Evolutionary conservation across 2,329 filamentous ascomycete species (phyloP).

Genomic region (Pseudogymnoascus sp.): DNA sequence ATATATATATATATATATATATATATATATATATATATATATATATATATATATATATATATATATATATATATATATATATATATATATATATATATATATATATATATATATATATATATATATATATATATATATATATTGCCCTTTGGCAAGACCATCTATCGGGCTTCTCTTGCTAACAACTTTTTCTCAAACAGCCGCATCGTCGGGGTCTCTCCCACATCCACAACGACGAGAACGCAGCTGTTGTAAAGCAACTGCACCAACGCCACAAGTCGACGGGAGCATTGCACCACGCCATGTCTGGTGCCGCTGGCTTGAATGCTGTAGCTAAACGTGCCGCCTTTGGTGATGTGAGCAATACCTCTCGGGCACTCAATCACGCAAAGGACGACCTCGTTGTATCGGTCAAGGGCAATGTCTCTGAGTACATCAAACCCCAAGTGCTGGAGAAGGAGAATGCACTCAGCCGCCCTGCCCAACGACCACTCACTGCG

Average conservation of each 20-base stretch:
- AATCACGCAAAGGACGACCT: slow-evolving; percentile 48
- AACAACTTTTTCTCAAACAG: slow-evolving; percentile 39
- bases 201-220: slow-evolving; percentile 58
- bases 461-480: slow-evolving; percentile 45
- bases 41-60: too few species aligned
- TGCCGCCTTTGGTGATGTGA: slow-evolving; percentile 74
- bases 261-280: slow-evolving; percentile 81
- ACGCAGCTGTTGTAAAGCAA: slow-evolving; percentile 50
- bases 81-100: too few species aligned
- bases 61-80: too few species aligned
- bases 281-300: slow-evolving; percentile 50
- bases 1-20: too few species aligned
- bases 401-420: slow-evolving; percentile 39
- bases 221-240: slow-evolving; percentile 62
- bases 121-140: too few species aligned
- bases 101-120: too few species aligned
- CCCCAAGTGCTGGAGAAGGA: slow-evolving; percentile 33
- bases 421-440: slow-evolving; percentile 21
- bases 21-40: too few species aligned
- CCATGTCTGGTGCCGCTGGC: slow-evolving; percentile 43
- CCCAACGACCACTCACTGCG: slow-evolving; percentile 46
- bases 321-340: slow-evolving; percentile 64
- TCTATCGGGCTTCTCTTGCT: slow-evolving; percentile 13
- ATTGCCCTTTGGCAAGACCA: neutral
- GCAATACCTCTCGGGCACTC: slow-evolving; percentile 49